Percentiles rank a stretch among this genome's conserved stretches.
Evolutionary conservation across 306 rosid species (phyloP).

Genomic region (Acmispon strigosus): DNA sequence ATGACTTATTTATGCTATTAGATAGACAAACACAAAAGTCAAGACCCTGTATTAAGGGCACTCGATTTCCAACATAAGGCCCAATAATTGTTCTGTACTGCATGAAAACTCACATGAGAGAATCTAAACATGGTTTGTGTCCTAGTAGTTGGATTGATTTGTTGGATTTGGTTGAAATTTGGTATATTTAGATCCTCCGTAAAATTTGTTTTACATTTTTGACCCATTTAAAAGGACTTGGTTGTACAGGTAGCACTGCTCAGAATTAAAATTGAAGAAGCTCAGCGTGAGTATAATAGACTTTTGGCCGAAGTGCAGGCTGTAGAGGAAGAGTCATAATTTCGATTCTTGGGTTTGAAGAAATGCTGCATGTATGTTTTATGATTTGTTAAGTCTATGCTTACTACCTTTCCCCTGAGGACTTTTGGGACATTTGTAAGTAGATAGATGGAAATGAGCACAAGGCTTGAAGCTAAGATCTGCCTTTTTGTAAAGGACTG

Average conservation of each 20-base stretch:
- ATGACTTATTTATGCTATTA: not conserved
- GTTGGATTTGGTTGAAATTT: not conserved
- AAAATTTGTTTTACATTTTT: not conserved
- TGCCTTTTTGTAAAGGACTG: no score
- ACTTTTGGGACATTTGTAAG: no score
- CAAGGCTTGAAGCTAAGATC: no score
- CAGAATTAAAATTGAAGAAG: constrained; percentile 35
- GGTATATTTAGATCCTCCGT: not conserved
- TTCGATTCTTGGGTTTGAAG: not conserved
- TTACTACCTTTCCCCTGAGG: not conserved
- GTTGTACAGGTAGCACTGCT: constrained; percentile 52
- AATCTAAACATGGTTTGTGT: not conserved
- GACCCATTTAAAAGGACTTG: constrained; percentile 9
- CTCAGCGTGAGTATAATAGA: constrained; percentile 21
- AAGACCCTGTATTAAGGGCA: no score
- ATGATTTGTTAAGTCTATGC: no score
- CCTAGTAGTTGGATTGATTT: not conserved
- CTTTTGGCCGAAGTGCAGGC: constrained; percentile 35
- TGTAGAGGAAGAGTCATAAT: not conserved
- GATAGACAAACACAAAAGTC: not conserved
- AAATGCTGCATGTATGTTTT: no score
- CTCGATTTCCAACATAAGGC: not conserved
- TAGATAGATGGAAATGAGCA: no score
- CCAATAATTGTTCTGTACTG: not conserved
- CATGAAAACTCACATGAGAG: not conserved